Evolutionary conservation across 495 filamentous ascomycete genomes (phyloP), one percentile per base, ranked within the genome.

Genomic region (Daldinia caldariorum): DNA sequence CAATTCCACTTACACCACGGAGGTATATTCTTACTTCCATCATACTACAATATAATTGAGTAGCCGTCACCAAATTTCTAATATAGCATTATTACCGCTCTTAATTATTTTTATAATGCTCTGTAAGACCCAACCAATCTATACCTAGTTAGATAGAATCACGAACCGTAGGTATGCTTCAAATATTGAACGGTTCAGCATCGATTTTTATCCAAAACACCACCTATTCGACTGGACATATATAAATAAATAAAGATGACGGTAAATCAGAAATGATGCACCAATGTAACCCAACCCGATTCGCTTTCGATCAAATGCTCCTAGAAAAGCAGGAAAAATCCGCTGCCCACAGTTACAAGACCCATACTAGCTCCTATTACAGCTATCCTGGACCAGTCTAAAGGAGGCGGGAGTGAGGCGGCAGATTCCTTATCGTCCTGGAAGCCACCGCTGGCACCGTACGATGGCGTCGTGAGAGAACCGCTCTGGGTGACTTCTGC

Each of bases 341-440:
- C 83, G 18, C 82, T 80, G 9, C 82, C 81, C 18, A 84, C 16
- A 64, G 79, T 72, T 67, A 79, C 75, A 32, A 83, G 41, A 38
- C 72, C 51, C 69, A 83, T 78, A 31, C 74, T 78, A 3, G 77
- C 41, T 1, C 71, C 79, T 61, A 81, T 73, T 4, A 84, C 67
- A 14, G 66, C 59, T 35, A 83, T 58, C 35, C 77, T 70, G 3
- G 74, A 69, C 55, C 67, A 71, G 13, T 77, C 78, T 29, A 84
- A 72, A 22, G 69, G 51, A 1, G 79, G 71, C 35, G 74, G 65
- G 16, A 70, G 20, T 7, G 78, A 77, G 0, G 78, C 80, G 16
- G 74, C 81, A 35, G 77, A 76, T 20, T 69, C 66, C 37, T 69
- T 65, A 14, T 60, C 63, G 31, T 72, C 70, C 4, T 77, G 67